Evolutionary conservation across 441 rosid genomes (phyloP), one percentile per base, ranked within the genome.

Genomic region (Pelargonium cotyledonis): DNA sequence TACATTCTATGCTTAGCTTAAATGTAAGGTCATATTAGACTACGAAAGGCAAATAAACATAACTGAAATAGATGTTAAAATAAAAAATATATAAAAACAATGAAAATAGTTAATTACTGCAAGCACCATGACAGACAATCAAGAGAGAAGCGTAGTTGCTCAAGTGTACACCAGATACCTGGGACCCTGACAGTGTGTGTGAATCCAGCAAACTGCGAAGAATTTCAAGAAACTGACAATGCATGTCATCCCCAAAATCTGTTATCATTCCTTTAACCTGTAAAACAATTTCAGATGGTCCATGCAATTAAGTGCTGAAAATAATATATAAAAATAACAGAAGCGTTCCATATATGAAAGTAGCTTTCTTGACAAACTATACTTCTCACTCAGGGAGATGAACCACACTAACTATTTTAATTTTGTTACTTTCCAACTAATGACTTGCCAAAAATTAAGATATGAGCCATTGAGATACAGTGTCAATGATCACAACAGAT

Each of bases 261-360:
- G 97, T 95, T 77, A 88, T 78, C 97, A 96, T 86, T 72, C 99
- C 99, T 79, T 89, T 91, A 72, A 96, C 95, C 99, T 96, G 87
- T 43, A 68, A 68, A 68, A 44, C 65, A 70, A 70, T 44, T 63
- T 67, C 57, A 23, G 46, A 71, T 75, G 66, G 41, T 65, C 70
- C 49, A 62, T 38, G 18, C 43, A 31, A 11, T 19, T 12, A 46
- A 19, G 11, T 57, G 58, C 43, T 61, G 68, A 66, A 40, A 49
- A 38, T 5, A 61, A 55, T 14, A 61, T 63, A 44, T 18, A 72
- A 21, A 46, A n/a, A 44, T 21, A 69, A 68, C 15, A 70, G 9
- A 67, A 47, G 51, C 4, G 55, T 51, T 51, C 26, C 21, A 60
- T 21, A 60, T 21, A 60, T 23, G 63, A 23, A 60, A 60, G 29